These are phyloP conservation scores for Erysimum cheiranthoides DNA, from an alignment of 345 rosid genomes.

Conservation along the genomic window DNA sequence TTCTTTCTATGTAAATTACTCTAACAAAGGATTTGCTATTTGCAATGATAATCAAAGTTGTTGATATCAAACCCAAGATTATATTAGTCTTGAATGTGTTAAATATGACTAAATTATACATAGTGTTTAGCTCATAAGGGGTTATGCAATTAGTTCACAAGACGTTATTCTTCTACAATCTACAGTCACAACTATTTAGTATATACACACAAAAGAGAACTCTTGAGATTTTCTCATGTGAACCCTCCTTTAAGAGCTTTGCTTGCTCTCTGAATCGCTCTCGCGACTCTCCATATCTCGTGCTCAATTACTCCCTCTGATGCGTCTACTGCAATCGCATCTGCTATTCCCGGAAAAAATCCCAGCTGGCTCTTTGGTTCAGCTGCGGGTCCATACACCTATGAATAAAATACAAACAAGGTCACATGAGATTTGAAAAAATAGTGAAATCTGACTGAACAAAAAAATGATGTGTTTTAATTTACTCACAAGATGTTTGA, in stretches of 20 bases:
- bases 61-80: constrained; percentile 15
- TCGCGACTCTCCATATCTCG: constrained; percentile 89
- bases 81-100: constrained; percentile 16
- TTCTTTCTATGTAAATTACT: neutral
- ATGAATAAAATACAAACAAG: constrained; percentile 18
- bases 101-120: constrained; percentile 4
- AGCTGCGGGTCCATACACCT: constrained; percentile 80
- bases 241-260: constrained; percentile 69
- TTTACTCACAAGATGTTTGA: constrained; percentile 87
- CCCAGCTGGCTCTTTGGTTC: constrained; percentile 62
- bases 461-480: neutral
- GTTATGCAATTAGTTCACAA: constrained; percentile 2
- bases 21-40: neutral
- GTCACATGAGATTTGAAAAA: neutral
- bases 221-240: constrained; percentile 35
- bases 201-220: constrained; percentile 32
- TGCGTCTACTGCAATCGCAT: constrained; percentile 57
- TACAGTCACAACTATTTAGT: constrained; percentile 9
- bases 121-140: constrained; percentile 7
- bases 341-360: constrained; percentile 83
- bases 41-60: neutral
- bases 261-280: constrained; percentile 87
- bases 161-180: constrained; percentile 35
- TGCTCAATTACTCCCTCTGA: constrained; percentile 57
- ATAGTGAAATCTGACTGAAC: neutral